A percentile compares a stretch with the other conserved stretches of the same genome.
phyloP scores from a whole-genome alignment of 495 filamentous ascomycete genomes.

The Podospora pseudocomata region DNA sequence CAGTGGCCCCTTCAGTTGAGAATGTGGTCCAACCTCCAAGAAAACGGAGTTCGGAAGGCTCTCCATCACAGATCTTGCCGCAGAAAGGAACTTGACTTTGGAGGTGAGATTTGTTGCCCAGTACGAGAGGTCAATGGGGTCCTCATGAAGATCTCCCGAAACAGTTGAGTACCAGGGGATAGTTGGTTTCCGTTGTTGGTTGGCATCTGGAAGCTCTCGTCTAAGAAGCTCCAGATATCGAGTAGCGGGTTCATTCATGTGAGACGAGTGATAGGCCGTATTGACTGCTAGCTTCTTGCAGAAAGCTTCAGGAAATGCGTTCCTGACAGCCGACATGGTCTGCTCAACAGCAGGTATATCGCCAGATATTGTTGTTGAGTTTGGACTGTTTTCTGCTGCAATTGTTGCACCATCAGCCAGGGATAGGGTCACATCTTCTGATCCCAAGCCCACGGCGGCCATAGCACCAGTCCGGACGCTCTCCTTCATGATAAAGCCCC shows the following conservation, averaged over 20 bases:
- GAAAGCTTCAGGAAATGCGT: slow-evolving; percentile 35
- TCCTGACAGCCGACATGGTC: slow-evolving; percentile 28
- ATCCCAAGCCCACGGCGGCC: slow-evolving; percentile 40
- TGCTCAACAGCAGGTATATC: slow-evolving; percentile 33
- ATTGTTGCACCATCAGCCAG: slow-evolving; percentile 29
- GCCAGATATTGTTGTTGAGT: slow-evolving; percentile 45
- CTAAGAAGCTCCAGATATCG: slow-evolving; percentile 28
- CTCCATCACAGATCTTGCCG: no score
- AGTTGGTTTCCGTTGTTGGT: no score
- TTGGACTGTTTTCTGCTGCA: slow-evolving; percentile 49
- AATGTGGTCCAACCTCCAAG: slow-evolving; percentile 59
- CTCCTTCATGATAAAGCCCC: slow-evolving; percentile 26
- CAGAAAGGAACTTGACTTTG: no score
- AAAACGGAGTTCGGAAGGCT: slow-evolving; percentile 11
- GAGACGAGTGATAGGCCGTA: slow-evolving; percentile 43
- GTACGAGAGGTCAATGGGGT: no score
- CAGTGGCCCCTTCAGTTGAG: slow-evolving; percentile 48
- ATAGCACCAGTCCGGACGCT: slow-evolving; percentile 36
- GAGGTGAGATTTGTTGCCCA: no score
- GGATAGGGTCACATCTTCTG: slow-evolving; percentile 20
- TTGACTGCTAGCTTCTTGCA: slow-evolving; percentile 39
- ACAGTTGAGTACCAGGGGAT: no score
- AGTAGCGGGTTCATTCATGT: slow-evolving; percentile 36
- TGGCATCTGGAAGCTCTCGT: no score
- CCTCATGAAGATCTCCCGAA: no score